Evolutionary conservation across 495 filamentous ascomycete species (phyloP).

Genomic region (Xylaria palmicola): DNA sequence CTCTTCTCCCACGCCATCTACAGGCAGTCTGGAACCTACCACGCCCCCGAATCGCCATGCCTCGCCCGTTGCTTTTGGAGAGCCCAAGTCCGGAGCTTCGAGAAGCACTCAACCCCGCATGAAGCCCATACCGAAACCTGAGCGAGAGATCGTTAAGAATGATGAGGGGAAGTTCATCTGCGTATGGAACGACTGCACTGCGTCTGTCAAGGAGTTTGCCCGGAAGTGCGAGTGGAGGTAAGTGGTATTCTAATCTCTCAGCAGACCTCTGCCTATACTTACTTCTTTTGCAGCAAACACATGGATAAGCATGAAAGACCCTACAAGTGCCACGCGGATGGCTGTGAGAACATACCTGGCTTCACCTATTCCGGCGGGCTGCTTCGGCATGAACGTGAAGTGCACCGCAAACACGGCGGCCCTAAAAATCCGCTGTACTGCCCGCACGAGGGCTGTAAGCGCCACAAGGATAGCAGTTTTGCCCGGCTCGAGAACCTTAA

Average conservation of each 20-base stretch:
- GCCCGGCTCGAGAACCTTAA: constrained; percentile 83
- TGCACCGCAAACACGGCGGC: constrained; percentile 82
- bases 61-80: constrained; percentile 3
- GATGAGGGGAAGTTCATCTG: constrained; percentile 69
- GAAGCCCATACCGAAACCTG: constrained; percentile 50
- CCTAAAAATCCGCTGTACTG: constrained; percentile 78
- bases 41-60: constrained; percentile 9
- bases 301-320: constrained; percentile 97
- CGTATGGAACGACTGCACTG: constrained; percentile 58
- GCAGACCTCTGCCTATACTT: not conserved
- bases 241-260: constrained; percentile 36
- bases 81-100: not conserved
- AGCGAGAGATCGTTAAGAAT: constrained; percentile 54
- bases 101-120: constrained; percentile 28
- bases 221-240: constrained; percentile 93
- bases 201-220: constrained; percentile 60
- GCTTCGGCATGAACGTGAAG: constrained; percentile 83
- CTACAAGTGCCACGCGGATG: constrained; percentile 73
- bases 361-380: constrained; percentile 93
- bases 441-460: constrained; percentile 75
- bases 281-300: constrained; percentile 64
- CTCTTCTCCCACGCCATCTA: constrained; percentile 17
- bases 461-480: constrained; percentile 74
- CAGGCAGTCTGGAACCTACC: constrained; percentile 10
- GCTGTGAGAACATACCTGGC: constrained; percentile 84